Conservation (phyloP, 1,284 basidiomycete species). For the Tremellales sp. region DNA sequence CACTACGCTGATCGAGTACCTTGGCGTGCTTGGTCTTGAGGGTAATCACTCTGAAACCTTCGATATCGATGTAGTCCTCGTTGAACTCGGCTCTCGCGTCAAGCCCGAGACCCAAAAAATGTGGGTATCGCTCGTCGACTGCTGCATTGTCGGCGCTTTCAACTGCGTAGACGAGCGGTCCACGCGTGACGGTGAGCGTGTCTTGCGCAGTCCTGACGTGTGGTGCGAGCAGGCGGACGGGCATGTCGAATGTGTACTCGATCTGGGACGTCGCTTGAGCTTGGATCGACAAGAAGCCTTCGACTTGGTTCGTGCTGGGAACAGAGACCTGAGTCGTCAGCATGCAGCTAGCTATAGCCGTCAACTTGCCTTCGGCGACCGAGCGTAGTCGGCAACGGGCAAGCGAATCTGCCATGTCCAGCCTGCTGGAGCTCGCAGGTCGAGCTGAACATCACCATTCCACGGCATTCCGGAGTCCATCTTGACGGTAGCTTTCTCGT, state of each 20-base stretch:
- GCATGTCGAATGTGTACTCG: slow-evolving; percentile 19
- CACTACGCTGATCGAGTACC: slow-evolving; percentile 4
- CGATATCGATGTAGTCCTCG: slow-evolving; percentile 13
- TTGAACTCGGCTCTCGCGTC: slow-evolving; percentile 15
- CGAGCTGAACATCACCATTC: slow-evolving; percentile 15
- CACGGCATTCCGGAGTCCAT: slow-evolving; percentile 34
- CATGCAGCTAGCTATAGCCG: not conserved
- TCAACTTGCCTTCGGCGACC: slow-evolving; percentile 18
- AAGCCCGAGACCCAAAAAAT: slow-evolving; percentile 30
- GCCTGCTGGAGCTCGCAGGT: slow-evolving; percentile 21
- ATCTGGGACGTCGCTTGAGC: slow-evolving; percentile 4
- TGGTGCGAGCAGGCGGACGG: slow-evolving; percentile 25
- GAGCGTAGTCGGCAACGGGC: slow-evolving; percentile 25
- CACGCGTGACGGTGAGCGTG: slow-evolving; percentile 30
- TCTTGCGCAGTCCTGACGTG: slow-evolving; percentile 27
- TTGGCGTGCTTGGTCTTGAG: slow-evolving; percentile 7
- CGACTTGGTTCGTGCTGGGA: not conserved
- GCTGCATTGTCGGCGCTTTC: slow-evolving; percentile 29
- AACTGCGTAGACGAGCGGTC: slow-evolving; percentile 35
- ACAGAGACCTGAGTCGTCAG: slow-evolving; percentile 9
- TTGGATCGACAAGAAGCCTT: slow-evolving; percentile 14
- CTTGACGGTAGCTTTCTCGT: slow-evolving; percentile 14
- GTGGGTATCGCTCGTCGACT: slow-evolving; percentile 17
- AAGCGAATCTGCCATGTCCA: slow-evolving; percentile 25
- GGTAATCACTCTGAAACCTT: slow-evolving; percentile 21